Evolutionary conservation across 169 alveolate species (phyloP).

Genomic region (Plasmodium falciparum): DNA sequence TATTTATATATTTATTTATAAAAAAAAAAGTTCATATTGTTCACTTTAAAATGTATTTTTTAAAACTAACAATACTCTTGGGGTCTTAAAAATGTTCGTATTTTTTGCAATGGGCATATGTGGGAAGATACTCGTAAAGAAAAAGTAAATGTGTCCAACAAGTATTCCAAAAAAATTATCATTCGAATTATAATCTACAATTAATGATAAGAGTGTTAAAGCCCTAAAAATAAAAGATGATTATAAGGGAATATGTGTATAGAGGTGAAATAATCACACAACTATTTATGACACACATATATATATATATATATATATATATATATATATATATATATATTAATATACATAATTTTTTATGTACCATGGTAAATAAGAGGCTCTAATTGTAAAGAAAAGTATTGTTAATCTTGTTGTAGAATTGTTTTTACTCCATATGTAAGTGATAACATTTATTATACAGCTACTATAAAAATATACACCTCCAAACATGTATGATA

Average conservation of each 20-base stretch:
- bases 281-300: neutral
- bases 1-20: neutral
- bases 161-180: constrained; percentile 92
- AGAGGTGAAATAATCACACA: neutral
- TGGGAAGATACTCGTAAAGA: constrained; percentile 93
- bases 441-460: constrained; percentile 93
- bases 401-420: constrained; percentile 90
- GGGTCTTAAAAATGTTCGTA: constrained; percentile 89
- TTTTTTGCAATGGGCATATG: constrained; percentile 92
- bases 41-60: constrained; percentile 61
- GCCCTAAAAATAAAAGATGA: constrained; percentile 77
- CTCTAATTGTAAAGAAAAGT: constrained; percentile 90
- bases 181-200: constrained; percentile 90
- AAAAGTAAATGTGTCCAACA: constrained; percentile 93
- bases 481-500: constrained; percentile 85
- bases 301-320: neutral
- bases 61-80: constrained; percentile 82
- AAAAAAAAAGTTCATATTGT: constrained; percentile 30
- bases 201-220: constrained; percentile 85
- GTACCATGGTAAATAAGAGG: constrained; percentile 93
- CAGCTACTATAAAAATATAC: constrained; percentile 92
- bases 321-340: neutral
- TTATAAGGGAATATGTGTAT: neutral
- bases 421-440: constrained; percentile 94
- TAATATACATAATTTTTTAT: neutral